Base-by-base conservation (phyloP, 1,284 basidiomycete genomes). In the Ustilago nuda region DNA sequence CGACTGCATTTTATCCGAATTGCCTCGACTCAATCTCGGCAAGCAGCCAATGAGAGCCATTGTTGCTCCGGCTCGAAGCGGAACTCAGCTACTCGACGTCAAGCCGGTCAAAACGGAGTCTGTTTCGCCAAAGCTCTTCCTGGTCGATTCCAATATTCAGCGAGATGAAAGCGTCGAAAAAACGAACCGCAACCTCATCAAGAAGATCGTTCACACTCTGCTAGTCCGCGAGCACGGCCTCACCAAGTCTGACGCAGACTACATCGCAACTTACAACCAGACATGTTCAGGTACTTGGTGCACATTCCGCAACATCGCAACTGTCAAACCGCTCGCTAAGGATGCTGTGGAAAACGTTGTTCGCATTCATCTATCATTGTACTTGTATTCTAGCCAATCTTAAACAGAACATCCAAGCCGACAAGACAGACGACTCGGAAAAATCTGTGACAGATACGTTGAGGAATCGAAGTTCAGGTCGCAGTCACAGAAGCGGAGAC, bases 231-330 rank as follows among this genome's bases (percentile, higher is more conserved):
- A 72, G 61, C 43, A 71, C 37, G 56, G 56, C 51, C 59, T 71
- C 15, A 41, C 61, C 48, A 76, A 76, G 32, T 45, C 65, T 4
- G 61, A 79, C 23, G 52, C 70, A 3, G 81, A 78, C 61, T 82
- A 79, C 65, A 61, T 75, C 19, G 75, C 76, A 19, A 75, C 76
- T 46, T 82, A 76, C 74, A 69, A 64, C 54, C 67, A 73, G 45
- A 76, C 81, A 0, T 82, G 78, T 61, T 66, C 71, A 15, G 78
- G 78, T 48, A 73, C 78, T 30, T 77, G 75, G 75, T 73, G 71
- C 75, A 62, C 71, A 8, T 73, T 77, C 41, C 70, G 75, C 64
- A 61, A 61, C 23, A 41, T 66, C 33, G 75, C 66, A 48, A 46
- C 61, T 13, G 27, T 54, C 51, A 36, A 51, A 37, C 59, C 32